These are phyloP conservation scores for Plectosphaerella sp. DNA, from an alignment of 2,329 filamentous ascomycete species.

Conservation along the genomic window DNA sequence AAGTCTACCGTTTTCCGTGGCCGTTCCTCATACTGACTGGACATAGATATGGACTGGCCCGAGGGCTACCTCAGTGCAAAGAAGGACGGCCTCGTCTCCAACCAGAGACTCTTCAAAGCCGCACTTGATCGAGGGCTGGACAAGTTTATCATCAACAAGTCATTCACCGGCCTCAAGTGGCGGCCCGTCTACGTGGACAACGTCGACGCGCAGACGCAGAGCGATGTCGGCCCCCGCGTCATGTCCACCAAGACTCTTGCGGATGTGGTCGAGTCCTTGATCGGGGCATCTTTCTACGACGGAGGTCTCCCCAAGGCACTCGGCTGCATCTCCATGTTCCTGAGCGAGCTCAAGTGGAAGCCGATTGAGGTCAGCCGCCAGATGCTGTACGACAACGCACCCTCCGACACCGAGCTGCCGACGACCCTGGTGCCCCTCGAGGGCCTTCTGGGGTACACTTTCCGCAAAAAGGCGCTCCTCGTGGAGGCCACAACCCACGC, in stretches of 20 bases:
- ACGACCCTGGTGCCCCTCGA: conserved; percentile 50
- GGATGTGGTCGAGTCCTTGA: conserved; percentile 80
- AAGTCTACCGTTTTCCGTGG: conserved; percentile 17
- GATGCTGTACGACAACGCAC: conserved; percentile 37
- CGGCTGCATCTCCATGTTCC: conserved; percentile 60
- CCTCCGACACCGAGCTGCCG: conserved; percentile 28
- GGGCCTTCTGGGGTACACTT: conserved; percentile 64
- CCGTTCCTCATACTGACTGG: background rate
- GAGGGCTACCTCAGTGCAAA: conserved; percentile 69
- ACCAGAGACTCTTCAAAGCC: conserved; percentile 64
- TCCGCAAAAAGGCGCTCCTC: conserved; percentile 63
- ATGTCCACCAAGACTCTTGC: conserved; percentile 77
- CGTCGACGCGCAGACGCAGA: conserved; percentile 16
- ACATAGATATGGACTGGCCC: conserved; percentile 60
- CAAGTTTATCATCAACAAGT: conserved; percentile 63
- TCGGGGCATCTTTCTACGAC: conserved; percentile 69
- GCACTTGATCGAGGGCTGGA: conserved; percentile 62
- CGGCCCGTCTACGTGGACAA: conserved; percentile 52
- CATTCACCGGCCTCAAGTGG: conserved; percentile 72
- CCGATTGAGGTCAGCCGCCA: conserved; percentile 34
- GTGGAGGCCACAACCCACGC: conserved; percentile 78
- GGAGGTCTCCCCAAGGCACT: conserved; percentile 63
- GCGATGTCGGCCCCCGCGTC: conserved; percentile 11
- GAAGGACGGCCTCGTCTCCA: conserved; percentile 70
- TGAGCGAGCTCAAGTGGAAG: conserved; percentile 55